Evolutionary conservation across 2,329 filamentous ascomycete species (phyloP), one percentile per base, ranked within the genome.

Genomic region (Colletotrichum gigasporum): DNA sequence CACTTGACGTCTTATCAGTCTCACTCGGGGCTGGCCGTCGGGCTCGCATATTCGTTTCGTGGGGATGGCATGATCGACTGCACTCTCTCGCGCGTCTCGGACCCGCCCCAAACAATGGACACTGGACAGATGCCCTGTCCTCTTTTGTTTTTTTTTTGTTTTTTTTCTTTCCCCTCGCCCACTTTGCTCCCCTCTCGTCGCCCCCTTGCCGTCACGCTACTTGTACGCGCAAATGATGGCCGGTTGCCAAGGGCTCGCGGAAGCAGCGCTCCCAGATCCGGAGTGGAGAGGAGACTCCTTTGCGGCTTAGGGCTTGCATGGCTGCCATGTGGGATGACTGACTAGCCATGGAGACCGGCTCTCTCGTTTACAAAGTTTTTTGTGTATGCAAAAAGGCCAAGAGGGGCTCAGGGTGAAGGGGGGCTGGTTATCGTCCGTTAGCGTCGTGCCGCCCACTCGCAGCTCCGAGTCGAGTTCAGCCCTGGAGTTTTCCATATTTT

Each of bases 251-350:
- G 61, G 28, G 22, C 50, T 53, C 63, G 59, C 52, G 63, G 63
- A 66, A 66, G 53, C 47, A 58, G 30, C 16, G 34, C 26, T 60
- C 55, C 41, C 47, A 64, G 61, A 64, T 64, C 61, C 61, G 61
- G 47, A 22, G 61, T 64, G 61, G 61, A 47, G 55, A 60, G 56
- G n/a, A 10, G 34, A 22, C 24, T 59, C 55, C 24, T 30, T 41
- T 54, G 48, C 20, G 32, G 61, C 26, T 63, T 50, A 56, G 58
- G 52, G 44, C 63, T 54, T 55, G 55, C 64, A 65, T 64, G 64
- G 64, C 61, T 67, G 64, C 64, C 64, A 67, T 67, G 64, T 67
- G 64, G 64, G 37, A 67, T 53, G 32, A 24, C 39, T 48, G 55
- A 53, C 47, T 60, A 48, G 55, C 39, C 10, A 48, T 16, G 47